Evolutionary conservation across 768 basidiomycete genomes (phyloP), one percentile per base, ranked within the genome.

Genomic region (Mycena pura): DNA sequence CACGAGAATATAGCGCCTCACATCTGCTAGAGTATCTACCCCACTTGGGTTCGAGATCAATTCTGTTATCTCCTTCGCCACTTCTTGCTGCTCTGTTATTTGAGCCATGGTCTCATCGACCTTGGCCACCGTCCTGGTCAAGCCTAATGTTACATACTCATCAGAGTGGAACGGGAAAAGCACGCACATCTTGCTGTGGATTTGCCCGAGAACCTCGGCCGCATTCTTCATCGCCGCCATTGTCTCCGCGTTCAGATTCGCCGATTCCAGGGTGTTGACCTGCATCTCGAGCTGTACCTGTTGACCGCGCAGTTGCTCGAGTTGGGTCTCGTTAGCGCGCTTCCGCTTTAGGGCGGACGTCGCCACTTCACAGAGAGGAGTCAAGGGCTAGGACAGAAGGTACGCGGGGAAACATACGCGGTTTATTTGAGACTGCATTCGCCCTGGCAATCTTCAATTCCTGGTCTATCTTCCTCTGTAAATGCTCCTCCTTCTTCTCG

Each of bases 401-500:
- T 38, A 49, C 21, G 19, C 45, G 27, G 40, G 21, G 65, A 17
- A 39, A 82, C 95, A 74, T 74, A 98, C 96, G 88, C 70, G 87
- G 76, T 81, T 96, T 96, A 76, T 98, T 99, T 50, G 90, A 86
- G 47, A 96, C 93, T 43, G 94, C 96, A 74, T 98, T 97, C 29
- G 89, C 86, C 74, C 85, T 90, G 15, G 97, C 97, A 80, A 93
- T 96, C 84, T 88, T 89, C 69, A 87, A 66, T 70, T 99, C 96
- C 65, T 97, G 95, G 52, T 96, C 95, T 66, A 97, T 92, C 87
- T 96, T 95, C 86, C 92, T 95, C 83, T 91, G 90, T 63, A 98
- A 80, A 76, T 93, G 84, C 75, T 99, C 96, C 80, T 98, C 97
- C 83, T 96, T 98, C 93, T 98, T 99, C 86, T 98, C 95, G 68